These are phyloP conservation scores for Pyricularia pennisetigena DNA, from an alignment of 2,329 filamentous ascomycete genomes.

Conservation along the genomic window DNA sequence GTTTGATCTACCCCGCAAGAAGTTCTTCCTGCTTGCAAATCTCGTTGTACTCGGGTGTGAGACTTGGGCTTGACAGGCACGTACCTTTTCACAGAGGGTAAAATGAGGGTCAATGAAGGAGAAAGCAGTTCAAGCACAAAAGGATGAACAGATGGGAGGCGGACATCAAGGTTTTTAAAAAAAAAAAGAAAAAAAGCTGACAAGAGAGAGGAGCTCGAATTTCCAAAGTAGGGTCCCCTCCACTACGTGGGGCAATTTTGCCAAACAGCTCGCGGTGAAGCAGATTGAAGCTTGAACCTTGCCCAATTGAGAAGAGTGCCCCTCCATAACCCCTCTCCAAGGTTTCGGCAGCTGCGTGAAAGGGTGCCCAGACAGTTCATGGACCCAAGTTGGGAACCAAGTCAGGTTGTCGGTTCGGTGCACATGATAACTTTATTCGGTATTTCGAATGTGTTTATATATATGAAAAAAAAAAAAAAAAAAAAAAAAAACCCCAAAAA, in stretches of 20 bases:
- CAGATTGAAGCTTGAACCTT: background rate
- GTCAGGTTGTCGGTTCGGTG: background rate
- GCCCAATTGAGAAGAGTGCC: background rate
- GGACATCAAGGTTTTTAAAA: constrained; percentile 17
- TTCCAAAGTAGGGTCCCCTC: constrained; percentile 4
- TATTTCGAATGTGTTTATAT: background rate
- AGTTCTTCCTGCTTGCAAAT: too few species aligned
- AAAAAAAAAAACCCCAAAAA: too few species aligned
- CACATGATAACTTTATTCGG: background rate
- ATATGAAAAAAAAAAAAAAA: too few species aligned
- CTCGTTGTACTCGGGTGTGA: background rate
- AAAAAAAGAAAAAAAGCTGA: constrained; percentile 13
- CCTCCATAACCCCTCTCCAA: constrained; percentile 1
- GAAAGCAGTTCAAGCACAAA: constrained; percentile 13
- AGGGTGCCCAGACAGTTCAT: background rate
- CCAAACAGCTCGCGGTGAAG: background rate
- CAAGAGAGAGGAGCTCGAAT: constrained; percentile 8
- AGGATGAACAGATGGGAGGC: constrained; percentile 15
- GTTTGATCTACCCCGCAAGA: background rate
- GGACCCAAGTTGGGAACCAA: background rate
- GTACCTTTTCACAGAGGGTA: constrained; percentile 5
- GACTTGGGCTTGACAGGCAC: background rate
- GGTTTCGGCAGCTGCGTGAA: background rate
- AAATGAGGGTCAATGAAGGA: constrained; percentile 6
- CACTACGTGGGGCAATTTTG: constrained; percentile 1